Evolutionary conservation across 1,139 yeast genomes (phyloP), one percentile per base, ranked within the genome.

Genomic region (Kluyveromyces sp.): DNA sequence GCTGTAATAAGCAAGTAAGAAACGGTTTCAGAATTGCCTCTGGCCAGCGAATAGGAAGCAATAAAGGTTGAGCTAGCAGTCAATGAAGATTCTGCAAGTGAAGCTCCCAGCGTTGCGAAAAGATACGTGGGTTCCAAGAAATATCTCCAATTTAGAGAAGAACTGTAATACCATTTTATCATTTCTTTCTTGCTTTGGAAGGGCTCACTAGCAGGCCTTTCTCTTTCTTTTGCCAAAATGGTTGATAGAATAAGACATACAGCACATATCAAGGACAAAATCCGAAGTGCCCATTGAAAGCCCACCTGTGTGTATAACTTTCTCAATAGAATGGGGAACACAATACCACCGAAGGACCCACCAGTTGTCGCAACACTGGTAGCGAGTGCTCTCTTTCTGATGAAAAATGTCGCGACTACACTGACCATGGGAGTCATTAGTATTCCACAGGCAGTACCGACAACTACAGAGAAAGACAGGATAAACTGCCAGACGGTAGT

Each of bases 291-390:
- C 85, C 85, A 79, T 8, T 64, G 61, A 51, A 70, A 80, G 0
- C 85, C 86, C 33, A 76, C 71, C 40, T 68, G 67, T 2, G 60
- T 58, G 53, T 77, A 80, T 13, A 79, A 59, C 31, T 69, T 67
- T 48, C 80, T 65, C 49, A 80, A 67, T 66, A 80, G 69, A 40
- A 78, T 67, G 0, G 87, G 84, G 60, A 80, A 76, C 12, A 73
- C 58, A 25, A 77, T 65, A 29, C 85, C 86, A 12, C 85, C 86
- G 9, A 78, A 64, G 15, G 80, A 74, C 0, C 84, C 85, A 15
- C 85, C 85, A 54, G 74, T 66, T 1, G 83, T 75, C 2, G 83
- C 79, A 0, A 77, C 49, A 0, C 82, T 80, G 16, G 75, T 69
- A 2, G 79, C 80, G 28, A 68, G 60, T 0, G 80, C 83, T 44